Evolutionary conservation across 2,329 filamentous ascomycete genomes (phyloP), one percentile per base, ranked within the genome.

Genomic region (Botryosphaeria agaves): DNA sequence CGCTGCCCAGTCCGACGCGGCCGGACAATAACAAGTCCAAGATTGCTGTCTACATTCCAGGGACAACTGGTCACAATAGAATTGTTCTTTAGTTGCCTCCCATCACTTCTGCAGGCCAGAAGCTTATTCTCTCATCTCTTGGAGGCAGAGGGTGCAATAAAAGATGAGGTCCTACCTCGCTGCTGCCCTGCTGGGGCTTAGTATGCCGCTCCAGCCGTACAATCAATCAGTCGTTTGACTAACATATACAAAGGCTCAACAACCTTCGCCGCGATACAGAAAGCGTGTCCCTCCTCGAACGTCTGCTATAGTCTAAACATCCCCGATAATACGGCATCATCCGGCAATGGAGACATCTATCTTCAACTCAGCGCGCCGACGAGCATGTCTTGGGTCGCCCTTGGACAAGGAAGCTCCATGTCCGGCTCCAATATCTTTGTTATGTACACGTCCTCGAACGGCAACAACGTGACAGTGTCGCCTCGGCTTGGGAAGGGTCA

Each of bases 351-450:
- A 14, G 63, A 70, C 35, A 63, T 74, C 31, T 73, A 60, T 47
- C 63, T 73, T 41, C 66, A 69, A 34, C 56, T 74, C 29, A 60
- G 56, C 27, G 64, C 63, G 3, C 66, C 69, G 2, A 58, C 56
- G 24, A 54, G 45, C 5, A 59, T 66, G 41, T 47, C 60, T 47
- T 74, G 64, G 62, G 56, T 69, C 19, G 63, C 57, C 3, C 45
- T 73, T 3, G 69, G 67, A 5, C 66, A 72, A 43, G 69, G 69
- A 16, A 51, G 39, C 2, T 38, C 45, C 14, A 74, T 73, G 69
- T 38, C 46, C 11, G 61, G 59, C 14, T 47, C 69, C 5, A 69
- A 70, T 44, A 71, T 74, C 28, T 72, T 73, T 42, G 50, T 72
- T 26, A 53, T 71, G 5, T 73, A 73, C 40, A 57, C 63, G n/a